phyloP scores from a whole-genome alignment of 805 yeast species.

The Candida qinlingensis region DNA sequence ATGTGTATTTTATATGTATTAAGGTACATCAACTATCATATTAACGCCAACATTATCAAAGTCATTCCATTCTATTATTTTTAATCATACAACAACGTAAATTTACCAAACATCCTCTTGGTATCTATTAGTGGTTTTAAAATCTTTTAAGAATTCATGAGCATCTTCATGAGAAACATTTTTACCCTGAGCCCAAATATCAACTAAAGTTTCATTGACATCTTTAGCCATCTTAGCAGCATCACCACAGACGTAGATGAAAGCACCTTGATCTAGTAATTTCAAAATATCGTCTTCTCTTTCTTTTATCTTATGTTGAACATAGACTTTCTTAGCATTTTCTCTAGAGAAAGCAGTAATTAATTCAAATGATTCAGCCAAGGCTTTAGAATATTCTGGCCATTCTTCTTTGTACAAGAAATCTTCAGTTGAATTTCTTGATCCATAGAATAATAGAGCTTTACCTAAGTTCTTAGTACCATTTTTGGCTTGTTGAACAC shows the following conservation, averaged over 20 bases:
- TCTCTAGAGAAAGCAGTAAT: constrained; percentile 87
- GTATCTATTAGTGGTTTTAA: constrained; percentile 80
- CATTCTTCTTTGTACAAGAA: constrained; percentile 87
- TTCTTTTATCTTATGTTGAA: constrained; percentile 71
- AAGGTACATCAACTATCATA: too few relatives aligned
- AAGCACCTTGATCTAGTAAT: constrained; percentile 69
- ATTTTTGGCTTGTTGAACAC: constrained; percentile 48
- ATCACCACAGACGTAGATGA: constrained; percentile 94
- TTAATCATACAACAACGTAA: not conserved
- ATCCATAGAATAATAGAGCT: constrained; percentile 78
- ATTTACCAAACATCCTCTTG: constrained; percentile 96
- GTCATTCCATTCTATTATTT: not conserved
- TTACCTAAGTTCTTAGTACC: constrained; percentile 59
- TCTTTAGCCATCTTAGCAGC: constrained; percentile 95
- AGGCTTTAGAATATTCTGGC: constrained; percentile 60
- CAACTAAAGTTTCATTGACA: constrained; percentile 65
- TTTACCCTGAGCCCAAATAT: constrained; percentile 59
- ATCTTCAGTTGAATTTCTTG: constrained; percentile 75
- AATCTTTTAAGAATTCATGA: constrained; percentile 66
- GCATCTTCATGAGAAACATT: constrained; percentile 65
- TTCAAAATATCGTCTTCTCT: constrained; percentile 36
- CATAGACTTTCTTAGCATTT: constrained; percentile 59
- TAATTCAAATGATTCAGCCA: constrained; percentile 58
- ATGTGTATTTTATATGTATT: too few relatives aligned
- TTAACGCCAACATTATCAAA: too few relatives aligned